phyloP scores from a whole-genome alignment of 2,329 filamentous ascomycete genomes.

The Colletotrichum sidae region DNA sequence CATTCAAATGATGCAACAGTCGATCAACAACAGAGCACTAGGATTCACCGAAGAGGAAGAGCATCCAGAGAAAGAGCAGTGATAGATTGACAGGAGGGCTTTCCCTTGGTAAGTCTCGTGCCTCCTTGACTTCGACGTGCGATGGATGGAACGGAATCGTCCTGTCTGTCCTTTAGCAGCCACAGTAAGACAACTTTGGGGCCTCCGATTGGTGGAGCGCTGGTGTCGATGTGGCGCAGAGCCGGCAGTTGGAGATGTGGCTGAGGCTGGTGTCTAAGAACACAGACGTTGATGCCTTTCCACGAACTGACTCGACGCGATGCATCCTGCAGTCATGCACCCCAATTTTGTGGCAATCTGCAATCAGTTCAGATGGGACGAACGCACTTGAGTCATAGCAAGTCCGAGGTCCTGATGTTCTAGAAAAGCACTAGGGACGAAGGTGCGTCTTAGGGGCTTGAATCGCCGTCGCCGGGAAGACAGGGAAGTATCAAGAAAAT shows the following conservation, averaged over 20 bases:
- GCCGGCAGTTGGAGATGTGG: constrained; percentile 8
- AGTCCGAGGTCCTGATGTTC: constrained; percentile 12
- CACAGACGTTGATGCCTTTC: not conserved
- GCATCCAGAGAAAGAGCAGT: constrained; percentile 2
- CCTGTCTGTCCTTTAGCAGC: constrained; percentile 32
- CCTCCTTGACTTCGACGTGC: constrained; percentile 27
- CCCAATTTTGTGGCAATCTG: constrained; percentile 17
- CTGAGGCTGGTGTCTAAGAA: not conserved
- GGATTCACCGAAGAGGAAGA: constrained; percentile 1
- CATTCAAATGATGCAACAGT: constrained; percentile 9
- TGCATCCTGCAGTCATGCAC: constrained; percentile 1
- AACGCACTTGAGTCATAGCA: constrained; percentile 25
- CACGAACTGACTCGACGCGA: constrained; percentile 25
- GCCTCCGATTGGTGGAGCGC: constrained; percentile 25
- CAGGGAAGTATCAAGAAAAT: not conserved
- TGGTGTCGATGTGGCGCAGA: constrained; percentile 1
- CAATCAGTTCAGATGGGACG: constrained; percentile 22
- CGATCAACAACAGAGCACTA: constrained; percentile 13
- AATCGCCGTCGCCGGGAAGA: not conserved
- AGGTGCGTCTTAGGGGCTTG: not conserved
- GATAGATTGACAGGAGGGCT: constrained; percentile 4
- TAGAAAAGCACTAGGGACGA: not conserved
- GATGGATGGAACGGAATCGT: constrained; percentile 16
- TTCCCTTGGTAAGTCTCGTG: constrained; percentile 26
- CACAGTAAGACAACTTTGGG: constrained; percentile 12